phyloP scores from a whole-genome alignment of 305 asterid species.

The Solanum hybrid region DNA sequence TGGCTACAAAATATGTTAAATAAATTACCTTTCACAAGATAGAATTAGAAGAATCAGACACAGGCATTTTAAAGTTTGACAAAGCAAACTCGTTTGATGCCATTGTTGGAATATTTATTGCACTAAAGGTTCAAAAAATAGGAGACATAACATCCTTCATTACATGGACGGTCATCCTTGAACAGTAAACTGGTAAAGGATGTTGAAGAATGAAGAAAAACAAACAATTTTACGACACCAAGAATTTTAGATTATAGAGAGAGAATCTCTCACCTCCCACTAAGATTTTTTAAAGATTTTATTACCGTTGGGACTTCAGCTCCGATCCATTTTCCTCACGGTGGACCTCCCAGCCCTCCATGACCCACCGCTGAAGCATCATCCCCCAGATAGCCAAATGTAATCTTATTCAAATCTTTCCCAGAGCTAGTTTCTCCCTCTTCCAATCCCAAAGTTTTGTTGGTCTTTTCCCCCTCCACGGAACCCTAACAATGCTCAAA shows the following conservation, averaged over 20 bases:
- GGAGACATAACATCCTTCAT: background rate
- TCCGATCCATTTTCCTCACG: background rate
- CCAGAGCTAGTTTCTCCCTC: background rate
- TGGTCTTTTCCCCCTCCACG: background rate
- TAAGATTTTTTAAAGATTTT: background rate
- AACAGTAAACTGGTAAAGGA: background rate
- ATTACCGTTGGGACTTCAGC: background rate
- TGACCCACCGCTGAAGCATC: background rate
- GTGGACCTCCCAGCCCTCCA: background rate
- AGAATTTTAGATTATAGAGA: background rate
- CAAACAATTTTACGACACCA: background rate
- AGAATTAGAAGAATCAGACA: background rate
- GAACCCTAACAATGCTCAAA: background rate
- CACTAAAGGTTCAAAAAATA: background rate
- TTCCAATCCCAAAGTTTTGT: background rate
- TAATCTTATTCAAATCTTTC: background rate
- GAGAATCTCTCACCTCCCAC: background rate
- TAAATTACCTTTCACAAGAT: background rate
- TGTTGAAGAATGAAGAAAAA: background rate
- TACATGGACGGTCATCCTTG: background rate
- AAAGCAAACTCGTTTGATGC: background rate
- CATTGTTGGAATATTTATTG: too few species aligned
- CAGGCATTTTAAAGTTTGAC: background rate
- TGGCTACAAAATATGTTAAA: background rate
- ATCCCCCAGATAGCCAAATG: background rate